Evolutionary conservation across 2,329 filamentous ascomycete genomes (phyloP).

Genomic region (Colletotrichum sublineola): DNA sequence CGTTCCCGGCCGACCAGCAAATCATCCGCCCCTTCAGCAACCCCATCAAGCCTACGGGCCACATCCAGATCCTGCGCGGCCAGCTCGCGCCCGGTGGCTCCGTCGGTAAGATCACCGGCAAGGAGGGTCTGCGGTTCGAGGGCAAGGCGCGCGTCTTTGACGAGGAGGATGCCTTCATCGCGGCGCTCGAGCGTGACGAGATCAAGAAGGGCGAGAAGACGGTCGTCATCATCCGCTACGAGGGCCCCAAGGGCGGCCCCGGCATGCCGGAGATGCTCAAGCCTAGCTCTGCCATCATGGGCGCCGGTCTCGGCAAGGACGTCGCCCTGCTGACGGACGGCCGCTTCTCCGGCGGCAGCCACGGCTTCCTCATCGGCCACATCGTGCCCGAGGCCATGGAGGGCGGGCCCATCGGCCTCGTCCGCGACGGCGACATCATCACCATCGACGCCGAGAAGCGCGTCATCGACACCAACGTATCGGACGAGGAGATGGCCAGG

Average conservation of each 20-base stretch:
- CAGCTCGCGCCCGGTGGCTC: slow-evolving; percentile 88
- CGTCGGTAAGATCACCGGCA: slow-evolving; percentile 94
- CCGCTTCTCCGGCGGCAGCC: slow-evolving; percentile 83
- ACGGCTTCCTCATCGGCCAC: slow-evolving; percentile 90
- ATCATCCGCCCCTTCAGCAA: slow-evolving; percentile 85
- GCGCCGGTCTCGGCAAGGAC: slow-evolving; percentile 83
- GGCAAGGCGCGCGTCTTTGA: slow-evolving; percentile 88
- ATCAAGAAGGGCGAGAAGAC: slow-evolving; percentile 90
- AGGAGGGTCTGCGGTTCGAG: slow-evolving; percentile 87
- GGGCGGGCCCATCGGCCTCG: slow-evolving; percentile 86
- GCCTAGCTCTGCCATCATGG: slow-evolving; percentile 93
- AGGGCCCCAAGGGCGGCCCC: slow-evolving; percentile 92
- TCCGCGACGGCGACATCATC: slow-evolving; percentile 84
- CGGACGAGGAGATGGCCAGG: slow-evolving; percentile 72
- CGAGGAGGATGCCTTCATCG: slow-evolving; percentile 84
- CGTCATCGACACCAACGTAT: slow-evolving; percentile 75
- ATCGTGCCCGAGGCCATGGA: slow-evolving; percentile 90
- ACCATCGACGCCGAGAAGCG: slow-evolving; percentile 85
- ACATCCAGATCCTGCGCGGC: slow-evolving; percentile 89
- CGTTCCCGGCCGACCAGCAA: slow-evolving; percentile 80
- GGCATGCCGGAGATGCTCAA: slow-evolving; percentile 97
- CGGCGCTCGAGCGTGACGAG: slow-evolving; percentile 79
- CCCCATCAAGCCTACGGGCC: slow-evolving; percentile 88
- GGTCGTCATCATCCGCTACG: slow-evolving; percentile 91
- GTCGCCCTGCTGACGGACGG: slow-evolving; percentile 81